Evolutionary conservation across 2,329 filamentous ascomycete species (phyloP).

Genomic region (Fusarium mexicanum): DNA sequence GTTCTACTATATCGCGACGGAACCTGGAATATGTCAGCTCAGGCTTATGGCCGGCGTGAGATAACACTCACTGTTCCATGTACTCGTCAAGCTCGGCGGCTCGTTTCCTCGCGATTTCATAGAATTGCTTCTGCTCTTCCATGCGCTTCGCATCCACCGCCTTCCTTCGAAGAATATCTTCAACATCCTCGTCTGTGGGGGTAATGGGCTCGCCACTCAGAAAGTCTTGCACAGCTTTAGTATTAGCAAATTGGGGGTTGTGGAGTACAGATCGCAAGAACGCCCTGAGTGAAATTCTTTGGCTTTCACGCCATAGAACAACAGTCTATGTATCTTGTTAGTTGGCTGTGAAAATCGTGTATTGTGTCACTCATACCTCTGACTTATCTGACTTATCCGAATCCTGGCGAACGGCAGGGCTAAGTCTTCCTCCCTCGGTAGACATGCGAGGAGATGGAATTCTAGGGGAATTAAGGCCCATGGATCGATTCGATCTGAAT

Average conservation of each 20-base stretch:
- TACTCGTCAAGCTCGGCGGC: slow-evolving; percentile 95
- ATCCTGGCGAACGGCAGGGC: slow-evolving; percentile 35
- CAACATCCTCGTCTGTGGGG: slow-evolving; percentile 81
- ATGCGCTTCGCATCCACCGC: slow-evolving; percentile 86
- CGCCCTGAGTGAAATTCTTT: slow-evolving; percentile 89
- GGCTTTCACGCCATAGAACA: slow-evolving; percentile 83
- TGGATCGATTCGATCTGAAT: slow-evolving; percentile 44
- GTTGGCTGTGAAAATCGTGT: not conserved
- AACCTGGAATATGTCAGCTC: slow-evolving; percentile 56
- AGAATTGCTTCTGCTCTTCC: slow-evolving; percentile 93
- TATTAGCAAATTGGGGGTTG: slow-evolving; percentile 84
- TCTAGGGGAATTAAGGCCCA: slow-evolving; percentile 44
- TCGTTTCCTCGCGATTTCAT: slow-evolving; percentile 90
- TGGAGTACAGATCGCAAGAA: slow-evolving; percentile 88
- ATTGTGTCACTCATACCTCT: slow-evolving; percentile 34
- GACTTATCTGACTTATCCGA: slow-evolving; percentile 38
- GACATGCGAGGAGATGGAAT: slow-evolving; percentile 46
- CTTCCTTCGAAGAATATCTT: slow-evolving; percentile 83
- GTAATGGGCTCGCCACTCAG: slow-evolving; percentile 77
- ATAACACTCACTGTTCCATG: slow-evolving; percentile 82
- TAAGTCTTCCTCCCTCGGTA: slow-evolving; percentile 45
- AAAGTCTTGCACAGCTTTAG: slow-evolving; percentile 86
- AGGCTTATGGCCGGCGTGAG: not conserved
- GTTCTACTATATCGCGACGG: slow-evolving; percentile 72
- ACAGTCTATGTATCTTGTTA: slow-evolving; percentile 57